Conservation (phyloP, 495 filamentous ascomycete species). For the Tirmania nivea region DNA sequence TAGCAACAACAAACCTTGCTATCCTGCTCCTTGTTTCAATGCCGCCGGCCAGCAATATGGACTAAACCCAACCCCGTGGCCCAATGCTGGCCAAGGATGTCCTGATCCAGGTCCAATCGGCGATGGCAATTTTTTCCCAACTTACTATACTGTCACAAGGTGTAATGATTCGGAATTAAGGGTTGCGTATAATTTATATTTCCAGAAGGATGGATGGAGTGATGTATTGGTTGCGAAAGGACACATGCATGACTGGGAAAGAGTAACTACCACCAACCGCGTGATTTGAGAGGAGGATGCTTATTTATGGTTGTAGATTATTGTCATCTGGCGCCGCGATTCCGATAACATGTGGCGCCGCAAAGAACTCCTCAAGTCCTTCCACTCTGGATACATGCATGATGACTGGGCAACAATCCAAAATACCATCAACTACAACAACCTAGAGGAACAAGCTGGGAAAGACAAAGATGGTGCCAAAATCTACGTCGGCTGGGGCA, state of each 20-base stretch:
- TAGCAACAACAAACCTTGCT: slow-evolving; percentile 5
- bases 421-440: slow-evolving; percentile 10
- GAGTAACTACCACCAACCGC: neutral
- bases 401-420: slow-evolving; percentile 6
- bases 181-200: slow-evolving; percentile 12
- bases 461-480: slow-evolving; percentile 12
- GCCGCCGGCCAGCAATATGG: slow-evolving; percentile 12
- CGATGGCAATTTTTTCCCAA: slow-evolving; percentile 10
- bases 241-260: neutral
- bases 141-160: slow-evolving; percentile 12
- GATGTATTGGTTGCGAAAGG: slow-evolving; percentile 8
- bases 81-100: slow-evolving; percentile 8
- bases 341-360: slow-evolving; percentile 6
- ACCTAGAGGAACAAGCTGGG: slow-evolving; percentile 5
- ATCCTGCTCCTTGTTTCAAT: slow-evolving; percentile 8
- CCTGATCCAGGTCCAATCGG: slow-evolving; percentile 7
- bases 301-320: slow-evolving; percentile 12
- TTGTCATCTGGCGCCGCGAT: slow-evolving; percentile 14
- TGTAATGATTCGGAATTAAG: slow-evolving; percentile 10
- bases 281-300: neutral
- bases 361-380: slow-evolving; percentile 9
- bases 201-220: slow-evolving; percentile 11
- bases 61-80: slow-evolving; percentile 7
- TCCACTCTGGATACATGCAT: slow-evolving; percentile 12
- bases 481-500: slow-evolving; percentile 17